phyloP scores from a whole-genome alignment of 148 eudicot genomes.

The Chenopodium formosanum region DNA sequence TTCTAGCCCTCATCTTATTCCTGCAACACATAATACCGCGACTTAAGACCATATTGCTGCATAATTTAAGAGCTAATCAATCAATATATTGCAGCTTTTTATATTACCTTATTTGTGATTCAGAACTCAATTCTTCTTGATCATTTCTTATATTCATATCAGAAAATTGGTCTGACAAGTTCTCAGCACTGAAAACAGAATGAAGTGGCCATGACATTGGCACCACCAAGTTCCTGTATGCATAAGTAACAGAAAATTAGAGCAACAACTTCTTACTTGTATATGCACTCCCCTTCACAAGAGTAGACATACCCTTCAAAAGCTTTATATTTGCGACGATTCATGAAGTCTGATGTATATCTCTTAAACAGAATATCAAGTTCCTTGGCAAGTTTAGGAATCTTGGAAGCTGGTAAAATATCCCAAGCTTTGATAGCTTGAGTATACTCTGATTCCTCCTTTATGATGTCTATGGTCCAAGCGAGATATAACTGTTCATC shows the following conservation, averaged over 20 bases:
- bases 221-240: slow-evolving; percentile 17
- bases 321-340: slow-evolving; percentile 32
- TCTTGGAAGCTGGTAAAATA: slow-evolving; percentile 23
- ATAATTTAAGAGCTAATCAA: no score
- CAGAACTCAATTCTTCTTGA: background rate
- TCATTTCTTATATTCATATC: slow-evolving; percentile 6
- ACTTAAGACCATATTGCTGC: no score
- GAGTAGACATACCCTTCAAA: slow-evolving; percentile 32
- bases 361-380: slow-evolving; percentile 28
- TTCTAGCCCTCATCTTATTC: background rate
- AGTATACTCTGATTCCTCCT: slow-evolving; percentile 25
- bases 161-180: slow-evolving; percentile 20
- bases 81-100: no score
- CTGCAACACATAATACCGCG: background rate
- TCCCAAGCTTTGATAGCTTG: slow-evolving; percentile 44
- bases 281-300: no score
- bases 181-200: slow-evolving; percentile 1
- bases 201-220: slow-evolving; percentile 20
- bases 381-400: slow-evolving; percentile 23
- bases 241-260: background rate
- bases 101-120: background rate
- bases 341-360: slow-evolving; percentile 27
- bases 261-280: background rate
- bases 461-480: slow-evolving; percentile 36
- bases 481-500: slow-evolving; percentile 22